Conservation (phyloP, 2,329 filamentous ascomycete species). For the Chaetothyriales sp. region DNA sequence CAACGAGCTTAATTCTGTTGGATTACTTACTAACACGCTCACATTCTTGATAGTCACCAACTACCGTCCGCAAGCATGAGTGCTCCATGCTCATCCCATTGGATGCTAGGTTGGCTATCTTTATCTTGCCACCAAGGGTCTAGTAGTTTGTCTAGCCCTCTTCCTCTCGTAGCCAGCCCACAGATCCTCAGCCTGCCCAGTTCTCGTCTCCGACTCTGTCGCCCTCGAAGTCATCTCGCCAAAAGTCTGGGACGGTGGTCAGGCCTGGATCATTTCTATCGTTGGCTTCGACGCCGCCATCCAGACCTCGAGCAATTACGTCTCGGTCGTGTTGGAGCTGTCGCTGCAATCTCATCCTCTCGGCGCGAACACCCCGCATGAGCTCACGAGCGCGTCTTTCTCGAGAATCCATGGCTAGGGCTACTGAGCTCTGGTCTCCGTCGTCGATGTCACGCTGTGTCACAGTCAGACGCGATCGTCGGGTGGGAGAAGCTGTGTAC, state of each 20-base stretch:
- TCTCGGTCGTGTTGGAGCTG: not conserved
- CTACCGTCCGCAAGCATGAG: too few species aligned
- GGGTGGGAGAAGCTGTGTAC: not conserved
- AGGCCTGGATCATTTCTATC: not conserved
- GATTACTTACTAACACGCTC: too few species aligned
- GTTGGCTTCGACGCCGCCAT: not conserved
- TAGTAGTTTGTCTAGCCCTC: too few species aligned
- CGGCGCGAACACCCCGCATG: not conserved
- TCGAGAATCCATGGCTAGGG: conserved; percentile 11
- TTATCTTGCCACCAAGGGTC: too few species aligned
- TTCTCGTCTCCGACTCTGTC: conserved; percentile 18
- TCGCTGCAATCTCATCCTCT: not conserved
- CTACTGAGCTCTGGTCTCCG: conserved; percentile 11
- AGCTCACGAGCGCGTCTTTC: conserved; percentile 13
- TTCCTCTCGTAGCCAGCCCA: too few species aligned
- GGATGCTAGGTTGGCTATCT: too few species aligned
- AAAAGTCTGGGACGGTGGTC: conserved; percentile 2
- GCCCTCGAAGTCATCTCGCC: conserved; percentile 16
- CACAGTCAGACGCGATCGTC: conserved; percentile 1
- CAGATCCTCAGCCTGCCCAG: conserved; percentile 4
- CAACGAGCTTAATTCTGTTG: too few species aligned
- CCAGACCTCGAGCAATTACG: not conserved
- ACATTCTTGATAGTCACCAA: too few species aligned
- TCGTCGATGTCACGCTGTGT: conserved; percentile 2
- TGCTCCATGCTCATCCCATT: too few species aligned